phyloP scores from a whole-genome alignment of 164 flowering plant species.

The Vitis rotundifolia region DNA sequence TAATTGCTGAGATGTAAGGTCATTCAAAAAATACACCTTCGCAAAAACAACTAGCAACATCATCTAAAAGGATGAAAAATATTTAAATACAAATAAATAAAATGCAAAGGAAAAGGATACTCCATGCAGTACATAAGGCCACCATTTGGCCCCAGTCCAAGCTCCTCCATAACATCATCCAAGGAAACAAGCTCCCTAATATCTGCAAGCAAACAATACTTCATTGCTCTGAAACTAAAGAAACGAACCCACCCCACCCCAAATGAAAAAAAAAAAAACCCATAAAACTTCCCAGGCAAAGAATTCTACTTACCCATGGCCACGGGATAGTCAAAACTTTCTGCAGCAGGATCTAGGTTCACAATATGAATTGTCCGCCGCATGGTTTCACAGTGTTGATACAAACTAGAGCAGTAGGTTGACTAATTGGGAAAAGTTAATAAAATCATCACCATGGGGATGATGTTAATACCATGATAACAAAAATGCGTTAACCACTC shows the following conservation, averaged over 20 bases:
- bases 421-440: slow-evolving; percentile 46
- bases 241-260: too few relatives aligned
- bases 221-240: background rate
- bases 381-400: slow-evolving; percentile 72
- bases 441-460: too few relatives aligned
- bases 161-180: slow-evolving; percentile 99
- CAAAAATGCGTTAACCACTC: background rate
- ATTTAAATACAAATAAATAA: background rate
- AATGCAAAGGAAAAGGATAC: slow-evolving; percentile 56
- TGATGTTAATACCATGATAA: too few relatives aligned
- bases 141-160: slow-evolving; percentile 93
- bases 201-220: slow-evolving; percentile 50
- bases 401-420: slow-evolving; percentile 88
- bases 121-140: slow-evolving; percentile 98
- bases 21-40: slow-evolving; percentile 7
- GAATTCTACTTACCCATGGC: slow-evolving; percentile 60
- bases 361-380: slow-evolving; percentile 74
- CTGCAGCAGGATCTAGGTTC: slow-evolving; percentile 99
- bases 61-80: background rate
- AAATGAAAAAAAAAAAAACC: too few relatives aligned
- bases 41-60: background rate
- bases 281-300: background rate
- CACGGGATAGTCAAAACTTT: slow-evolving; percentile 92
- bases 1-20: slow-evolving; percentile 48
- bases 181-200: slow-evolving; percentile 85